These are phyloP conservation scores for Fraxinus anomala DNA, from an alignment of 257 asterid species.

Conservation along the genomic window DNA sequence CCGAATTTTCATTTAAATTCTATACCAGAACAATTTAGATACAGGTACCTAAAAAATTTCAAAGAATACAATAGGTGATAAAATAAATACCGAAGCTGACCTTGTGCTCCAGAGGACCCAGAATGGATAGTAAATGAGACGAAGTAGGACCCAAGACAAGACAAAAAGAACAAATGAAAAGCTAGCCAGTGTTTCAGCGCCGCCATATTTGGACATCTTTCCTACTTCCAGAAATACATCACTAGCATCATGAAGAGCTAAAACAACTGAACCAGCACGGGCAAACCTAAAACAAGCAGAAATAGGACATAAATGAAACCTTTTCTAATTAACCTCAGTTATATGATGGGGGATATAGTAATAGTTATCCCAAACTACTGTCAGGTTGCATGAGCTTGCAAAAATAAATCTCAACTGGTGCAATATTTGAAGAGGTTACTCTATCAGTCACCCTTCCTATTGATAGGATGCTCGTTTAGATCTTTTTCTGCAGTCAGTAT, in stretches of 20 bases:
- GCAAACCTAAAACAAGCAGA: slow-evolving; percentile 64
- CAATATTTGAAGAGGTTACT: neutral
- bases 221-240: slow-evolving; percentile 87
- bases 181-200: slow-evolving; percentile 80
- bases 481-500: slow-evolving; percentile 1
- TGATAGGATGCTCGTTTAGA: neutral
- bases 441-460: neutral
- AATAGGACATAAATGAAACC: neutral
- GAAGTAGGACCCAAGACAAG: slow-evolving; percentile 68
- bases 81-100: slow-evolving; percentile 34
- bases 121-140: slow-evolving; percentile 81
- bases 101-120: slow-evolving; percentile 97
- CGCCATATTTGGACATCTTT: slow-evolving; percentile 94
- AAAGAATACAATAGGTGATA: neutral
- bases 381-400: neutral
- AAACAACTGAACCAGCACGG: slow-evolving; percentile 76
- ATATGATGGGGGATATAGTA: neutral
- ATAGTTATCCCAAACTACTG: slow-evolving; percentile 3
- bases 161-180: slow-evolving; percentile 73
- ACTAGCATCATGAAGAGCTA: slow-evolving; percentile 96
- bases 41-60: neutral
- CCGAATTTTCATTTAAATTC: neutral
- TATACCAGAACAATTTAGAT: neutral
- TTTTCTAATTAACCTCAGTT: slow-evolving; percentile 14
- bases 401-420: slow-evolving; percentile 9